phyloP scores from a whole-genome alignment of 345 rosid genomes.

The Adansonia digitata region DNA sequence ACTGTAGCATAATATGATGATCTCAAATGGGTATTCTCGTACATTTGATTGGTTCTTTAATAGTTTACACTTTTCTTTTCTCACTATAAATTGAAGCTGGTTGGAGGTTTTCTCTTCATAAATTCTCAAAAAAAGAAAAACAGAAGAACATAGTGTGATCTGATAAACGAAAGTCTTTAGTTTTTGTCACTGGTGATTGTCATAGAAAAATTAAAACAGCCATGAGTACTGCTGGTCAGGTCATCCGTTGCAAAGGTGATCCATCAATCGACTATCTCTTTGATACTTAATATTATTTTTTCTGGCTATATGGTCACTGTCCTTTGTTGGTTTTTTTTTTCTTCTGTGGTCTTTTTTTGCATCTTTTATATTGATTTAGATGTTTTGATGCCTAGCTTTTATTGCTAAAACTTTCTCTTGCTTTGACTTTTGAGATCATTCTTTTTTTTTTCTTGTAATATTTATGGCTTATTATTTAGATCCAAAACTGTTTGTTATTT shows the following conservation, averaged over 20 bases:
- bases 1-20: no score
- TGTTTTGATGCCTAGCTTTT: not conserved
- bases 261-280: not conserved
- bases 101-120: no score
- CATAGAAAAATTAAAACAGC: no score
- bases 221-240: slow-evolving; percentile 51
- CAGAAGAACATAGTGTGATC: not conserved
- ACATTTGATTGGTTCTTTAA: no score
- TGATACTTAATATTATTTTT: not conserved
- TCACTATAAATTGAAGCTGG: no score
- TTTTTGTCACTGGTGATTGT: no score
- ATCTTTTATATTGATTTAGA: not conserved
- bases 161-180: not conserved
- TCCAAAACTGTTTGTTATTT: no score
- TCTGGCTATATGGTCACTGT: not conserved
- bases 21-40: no score
- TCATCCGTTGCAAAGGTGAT: slow-evolving; percentile 69
- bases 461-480: not conserved
- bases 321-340: not conserved
- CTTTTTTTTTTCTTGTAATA: not conserved
- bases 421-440: not conserved
- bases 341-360: not conserved
- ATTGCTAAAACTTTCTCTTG: not conserved
- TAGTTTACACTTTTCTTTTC: not conserved
- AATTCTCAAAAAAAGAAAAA: not conserved